Percentiles rank a stretch among this genome's conserved stretches.
These are phyloP conservation scores for Xylaria intraflava DNA, from an alignment of 495 filamentous ascomycete species.

Conservation along the genomic window DNA sequence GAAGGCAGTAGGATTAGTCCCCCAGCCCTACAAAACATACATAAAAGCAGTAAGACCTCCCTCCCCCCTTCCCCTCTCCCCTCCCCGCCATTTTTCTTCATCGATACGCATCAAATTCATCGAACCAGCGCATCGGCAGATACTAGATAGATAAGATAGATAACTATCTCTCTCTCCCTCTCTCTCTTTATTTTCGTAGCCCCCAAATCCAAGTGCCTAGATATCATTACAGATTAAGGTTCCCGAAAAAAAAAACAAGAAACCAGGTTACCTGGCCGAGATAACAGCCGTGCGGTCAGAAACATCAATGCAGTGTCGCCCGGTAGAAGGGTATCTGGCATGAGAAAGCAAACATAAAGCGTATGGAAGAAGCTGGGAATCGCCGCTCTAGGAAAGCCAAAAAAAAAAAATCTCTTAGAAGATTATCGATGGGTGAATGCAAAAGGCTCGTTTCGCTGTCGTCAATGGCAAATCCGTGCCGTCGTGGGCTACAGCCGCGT, in stretches of 20 bases:
- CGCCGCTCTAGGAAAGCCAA: slow-evolving; percentile 3
- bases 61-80: no score
- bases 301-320: no score
- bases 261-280: neutral
- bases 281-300: no score
- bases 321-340: neutral
- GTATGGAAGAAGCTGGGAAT: slow-evolving; percentile 10
- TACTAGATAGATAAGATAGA: no score
- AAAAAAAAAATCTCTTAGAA: slow-evolving; percentile 8
- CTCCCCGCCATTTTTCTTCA: no score
- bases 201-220: neutral
- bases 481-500: slow-evolving; percentile 19
- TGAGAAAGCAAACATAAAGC: slow-evolving; percentile 5
- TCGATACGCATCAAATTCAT: no score
- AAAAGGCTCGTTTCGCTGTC: slow-evolving; percentile 3
- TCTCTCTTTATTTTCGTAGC: slow-evolving; percentile 2
- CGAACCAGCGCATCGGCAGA: no score
- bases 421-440: slow-evolving; percentile 7
- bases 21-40: no score
- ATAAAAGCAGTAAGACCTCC: no score
- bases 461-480: neutral
- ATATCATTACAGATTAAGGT: slow-evolving; percentile 9
- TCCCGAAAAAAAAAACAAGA: neutral
- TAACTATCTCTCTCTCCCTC: no score
- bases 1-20: no score